These are phyloP conservation scores for Cladobotryum protrusum DNA, from an alignment of 2,329 filamentous ascomycete species.

Conservation along the genomic window DNA sequence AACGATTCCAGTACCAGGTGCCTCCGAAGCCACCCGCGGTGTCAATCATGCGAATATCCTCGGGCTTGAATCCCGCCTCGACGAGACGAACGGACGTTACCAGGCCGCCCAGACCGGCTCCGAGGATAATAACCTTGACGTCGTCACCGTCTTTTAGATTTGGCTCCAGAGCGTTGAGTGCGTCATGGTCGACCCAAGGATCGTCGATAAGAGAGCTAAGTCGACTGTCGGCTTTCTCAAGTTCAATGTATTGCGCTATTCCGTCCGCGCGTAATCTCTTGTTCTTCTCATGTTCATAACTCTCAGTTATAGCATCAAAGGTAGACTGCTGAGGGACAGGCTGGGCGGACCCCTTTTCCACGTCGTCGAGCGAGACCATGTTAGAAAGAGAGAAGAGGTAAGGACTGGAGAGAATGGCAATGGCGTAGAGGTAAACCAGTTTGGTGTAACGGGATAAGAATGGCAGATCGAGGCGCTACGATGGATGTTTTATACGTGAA, in stretches of 20 bases:
- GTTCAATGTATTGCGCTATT: constrained; percentile 26
- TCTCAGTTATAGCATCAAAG: constrained; percentile 12
- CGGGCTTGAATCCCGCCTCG: constrained; percentile 17
- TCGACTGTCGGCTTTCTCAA: constrained; percentile 19
- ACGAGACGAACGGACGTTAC: constrained; percentile 24
- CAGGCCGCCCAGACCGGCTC: constrained; percentile 30
- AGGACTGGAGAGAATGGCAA: too few species aligned
- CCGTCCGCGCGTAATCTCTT: constrained; percentile 29
- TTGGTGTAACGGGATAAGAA: too few species aligned
- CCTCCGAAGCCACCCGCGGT: constrained; percentile 40
- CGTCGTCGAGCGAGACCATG: too few species aligned
- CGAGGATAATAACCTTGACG: constrained; percentile 27
- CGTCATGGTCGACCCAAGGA: constrained; percentile 30
- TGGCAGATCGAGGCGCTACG: too few species aligned
- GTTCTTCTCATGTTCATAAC: constrained; percentile 28
- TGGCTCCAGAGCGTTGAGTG: constrained; percentile 20
- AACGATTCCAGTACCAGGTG: constrained; percentile 48
- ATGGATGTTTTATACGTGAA: too few species aligned
- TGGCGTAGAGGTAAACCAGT: too few species aligned
- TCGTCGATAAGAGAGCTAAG: constrained; percentile 24
- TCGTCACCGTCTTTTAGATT: constrained; percentile 21
- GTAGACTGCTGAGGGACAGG: neutral
- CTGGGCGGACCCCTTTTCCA: too few species aligned
- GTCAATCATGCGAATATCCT: constrained; percentile 38
- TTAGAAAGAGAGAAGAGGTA: too few species aligned